A percentile compares a stretch with the other conserved stretches of the same genome.
Evolutionary conservation across 345 rosid genomes (phyloP).

Genomic region (Brassica rapa): DNA sequence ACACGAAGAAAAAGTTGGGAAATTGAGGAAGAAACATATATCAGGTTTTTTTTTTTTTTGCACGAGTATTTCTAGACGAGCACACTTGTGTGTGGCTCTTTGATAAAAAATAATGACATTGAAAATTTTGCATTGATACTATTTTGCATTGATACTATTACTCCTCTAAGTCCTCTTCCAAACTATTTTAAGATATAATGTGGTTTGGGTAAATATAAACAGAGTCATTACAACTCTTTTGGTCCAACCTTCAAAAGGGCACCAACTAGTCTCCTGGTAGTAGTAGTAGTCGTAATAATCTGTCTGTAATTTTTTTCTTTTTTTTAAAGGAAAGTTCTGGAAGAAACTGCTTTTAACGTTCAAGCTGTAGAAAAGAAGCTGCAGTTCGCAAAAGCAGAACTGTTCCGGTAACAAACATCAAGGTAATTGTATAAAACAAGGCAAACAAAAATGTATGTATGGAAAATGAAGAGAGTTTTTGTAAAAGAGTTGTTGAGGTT

Average conservation of each 20-base stretch:
- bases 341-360: slow-evolving; percentile 27
- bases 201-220: background rate
- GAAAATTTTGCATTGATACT: too few species aligned
- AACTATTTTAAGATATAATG: background rate
- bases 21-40: background rate
- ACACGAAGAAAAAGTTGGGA: background rate
- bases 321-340: background rate
- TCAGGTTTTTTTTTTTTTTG: background rate
- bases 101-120: background rate
- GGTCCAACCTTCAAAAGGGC: slow-evolving; percentile 32
- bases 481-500: slow-evolving; percentile 39
- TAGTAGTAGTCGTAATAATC: slow-evolving; percentile 36
- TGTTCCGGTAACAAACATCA: slow-evolving; percentile 27
- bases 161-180: too few species aligned
- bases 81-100: background rate
- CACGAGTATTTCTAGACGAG: background rate
- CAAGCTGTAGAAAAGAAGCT: slow-evolving; percentile 27
- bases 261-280: slow-evolving; percentile 28
- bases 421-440: slow-evolving; percentile 38
- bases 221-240: too few species aligned
- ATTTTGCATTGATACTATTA: too few species aligned
- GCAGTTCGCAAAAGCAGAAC: slow-evolving; percentile 37
- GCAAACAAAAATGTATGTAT: slow-evolving; percentile 22
- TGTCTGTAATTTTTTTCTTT: slow-evolving; percentile 25
- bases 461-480: slow-evolving; percentile 36